phyloP scores from a whole-genome alignment of 2,329 filamentous ascomycete genomes.

The Monosporascus cannonballus region DNA sequence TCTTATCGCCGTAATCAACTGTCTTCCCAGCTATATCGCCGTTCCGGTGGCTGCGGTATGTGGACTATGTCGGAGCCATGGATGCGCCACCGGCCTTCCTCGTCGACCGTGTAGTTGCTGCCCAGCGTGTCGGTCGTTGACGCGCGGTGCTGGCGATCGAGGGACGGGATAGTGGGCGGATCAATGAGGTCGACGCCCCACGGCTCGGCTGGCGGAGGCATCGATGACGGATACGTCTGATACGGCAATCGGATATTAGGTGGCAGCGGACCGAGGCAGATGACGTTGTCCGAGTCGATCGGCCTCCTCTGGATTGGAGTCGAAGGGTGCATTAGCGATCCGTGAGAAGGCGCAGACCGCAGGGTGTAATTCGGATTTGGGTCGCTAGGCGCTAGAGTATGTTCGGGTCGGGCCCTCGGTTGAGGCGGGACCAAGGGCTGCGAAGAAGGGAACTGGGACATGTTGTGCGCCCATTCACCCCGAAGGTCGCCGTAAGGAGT shows the following conservation, averaged over 20 bases:
- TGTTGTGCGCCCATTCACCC: slow-evolving; percentile 35
- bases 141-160: slow-evolving; percentile 18
- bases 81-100: slow-evolving; percentile 33
- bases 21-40: slow-evolving; percentile 28
- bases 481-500: slow-evolving; percentile 28
- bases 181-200: slow-evolving; percentile 20
- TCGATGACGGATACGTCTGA: slow-evolving; percentile 16
- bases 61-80: slow-evolving; percentile 25
- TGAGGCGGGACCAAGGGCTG: slow-evolving; percentile 29
- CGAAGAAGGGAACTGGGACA: slow-evolving; percentile 36
- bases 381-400: slow-evolving; percentile 10
- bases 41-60: slow-evolving; percentile 25
- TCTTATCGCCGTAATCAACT: too few species aligned
- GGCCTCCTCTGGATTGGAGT: slow-evolving; percentile 38
- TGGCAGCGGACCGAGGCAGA: slow-evolving; percentile 50
- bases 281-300: slow-evolving; percentile 46
- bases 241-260: slow-evolving; percentile 37
- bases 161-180: slow-evolving; percentile 20
- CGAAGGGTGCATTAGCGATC: slow-evolving; percentile 13
- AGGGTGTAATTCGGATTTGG: slow-evolving; percentile 17
- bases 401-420: slow-evolving; percentile 20
- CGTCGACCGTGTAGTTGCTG: slow-evolving; percentile 52
- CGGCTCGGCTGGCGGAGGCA: slow-evolving; percentile 20
- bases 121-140: slow-evolving; percentile 41
- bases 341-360: slow-evolving; percentile 18